Evolutionary conservation across 1,139 yeast species (phyloP).

Genomic region (Arxiozyma heterogenica): DNA sequence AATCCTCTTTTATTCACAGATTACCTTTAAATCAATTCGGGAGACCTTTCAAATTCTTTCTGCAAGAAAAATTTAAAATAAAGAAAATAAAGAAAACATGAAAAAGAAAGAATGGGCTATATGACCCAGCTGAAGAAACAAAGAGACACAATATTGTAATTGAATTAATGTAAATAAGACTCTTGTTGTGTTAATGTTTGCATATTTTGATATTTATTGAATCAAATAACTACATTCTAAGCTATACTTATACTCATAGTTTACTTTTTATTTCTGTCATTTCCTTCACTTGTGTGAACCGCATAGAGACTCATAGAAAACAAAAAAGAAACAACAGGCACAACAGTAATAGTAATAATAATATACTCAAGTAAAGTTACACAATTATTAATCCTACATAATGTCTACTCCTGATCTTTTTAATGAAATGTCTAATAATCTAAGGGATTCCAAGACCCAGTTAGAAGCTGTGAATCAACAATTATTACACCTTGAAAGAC

Average conservation of each 20-base stretch:
- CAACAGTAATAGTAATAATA: constrained; percentile 22
- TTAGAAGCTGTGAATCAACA: constrained; percentile 55
- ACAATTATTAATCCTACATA: neutral
- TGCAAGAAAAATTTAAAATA: too few species aligned
- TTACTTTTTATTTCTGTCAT: neutral
- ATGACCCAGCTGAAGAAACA: neutral
- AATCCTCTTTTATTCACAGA: too few species aligned
- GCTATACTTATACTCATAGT: neutral
- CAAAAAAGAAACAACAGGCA: constrained; percentile 18
- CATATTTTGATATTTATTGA: neutral
- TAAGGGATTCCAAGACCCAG: constrained; percentile 51
- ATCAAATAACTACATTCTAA: too few species aligned
- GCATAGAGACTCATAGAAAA: neutral
- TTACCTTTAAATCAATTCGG: too few species aligned
- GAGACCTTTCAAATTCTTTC: neutral
- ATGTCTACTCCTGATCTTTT: constrained; percentile 24
- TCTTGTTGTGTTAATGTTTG: too few species aligned
- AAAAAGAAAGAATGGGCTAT: neutral
- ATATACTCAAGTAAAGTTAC: neutral
- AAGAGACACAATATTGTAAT: neutral
- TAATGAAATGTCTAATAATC: constrained; percentile 57
- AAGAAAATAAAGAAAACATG: too few species aligned
- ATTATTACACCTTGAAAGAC: constrained; percentile 47
- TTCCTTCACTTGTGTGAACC: neutral
- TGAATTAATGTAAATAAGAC: neutral